Conservation (phyloP, 2,329 filamentous ascomycete species). For the Akanthomyces dipterigenus region DNA sequence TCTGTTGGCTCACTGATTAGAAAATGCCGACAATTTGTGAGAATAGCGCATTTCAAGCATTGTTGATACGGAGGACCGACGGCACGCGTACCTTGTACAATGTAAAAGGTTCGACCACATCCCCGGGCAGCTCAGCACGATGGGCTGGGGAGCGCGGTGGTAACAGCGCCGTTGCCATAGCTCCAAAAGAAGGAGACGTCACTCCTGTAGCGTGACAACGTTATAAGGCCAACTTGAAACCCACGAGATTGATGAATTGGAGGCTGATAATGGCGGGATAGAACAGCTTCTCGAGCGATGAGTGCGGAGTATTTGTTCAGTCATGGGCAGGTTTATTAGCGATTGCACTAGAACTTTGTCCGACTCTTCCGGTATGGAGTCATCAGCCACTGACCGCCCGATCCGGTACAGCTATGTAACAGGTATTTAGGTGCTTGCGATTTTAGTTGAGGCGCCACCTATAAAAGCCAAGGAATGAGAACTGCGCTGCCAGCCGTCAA, state of each 20-base stretch:
- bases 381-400: too few species aligned
- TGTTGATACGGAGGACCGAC: neutral
- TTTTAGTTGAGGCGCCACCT: too few species aligned
- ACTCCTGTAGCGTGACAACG: neutral
- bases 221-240: too few species aligned
- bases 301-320: too few species aligned
- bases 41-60: neutral
- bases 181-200: neutral
- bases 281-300: neutral
- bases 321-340: too few species aligned
- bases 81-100: conserved; percentile 1
- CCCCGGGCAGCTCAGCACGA: neutral
- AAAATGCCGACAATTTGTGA: neutral
- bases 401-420: too few species aligned
- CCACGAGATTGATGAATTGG: neutral
- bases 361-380: too few species aligned
- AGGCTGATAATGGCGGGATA: neutral
- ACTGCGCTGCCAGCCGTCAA: too few species aligned
- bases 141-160: neutral
- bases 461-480: too few species aligned
- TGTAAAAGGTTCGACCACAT: neutral
- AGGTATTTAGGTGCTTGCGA: too few species aligned
- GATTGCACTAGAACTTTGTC: too few species aligned
- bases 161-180: neutral
- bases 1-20: conserved; percentile 21